These are phyloP conservation scores for Ceratocystis albifundus DNA, from an alignment of 2,329 filamentous ascomycete species.

Conservation along the genomic window DNA sequence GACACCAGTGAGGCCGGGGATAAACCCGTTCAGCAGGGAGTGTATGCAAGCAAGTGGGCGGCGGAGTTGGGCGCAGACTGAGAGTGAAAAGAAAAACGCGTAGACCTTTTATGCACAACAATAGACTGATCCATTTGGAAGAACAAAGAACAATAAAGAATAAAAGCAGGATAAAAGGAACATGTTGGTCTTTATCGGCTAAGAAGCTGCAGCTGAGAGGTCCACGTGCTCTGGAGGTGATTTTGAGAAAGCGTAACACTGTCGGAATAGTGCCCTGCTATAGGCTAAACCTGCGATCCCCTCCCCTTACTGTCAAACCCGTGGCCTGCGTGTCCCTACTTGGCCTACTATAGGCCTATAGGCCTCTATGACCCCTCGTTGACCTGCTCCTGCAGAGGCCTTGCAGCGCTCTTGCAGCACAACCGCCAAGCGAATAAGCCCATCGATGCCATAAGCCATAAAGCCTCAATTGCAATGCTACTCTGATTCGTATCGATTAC, in stretches of 20 bases:
- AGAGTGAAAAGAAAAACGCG: too few relatives aligned
- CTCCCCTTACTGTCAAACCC: background rate
- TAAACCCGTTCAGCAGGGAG: background rate
- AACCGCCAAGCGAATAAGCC: too few relatives aligned
- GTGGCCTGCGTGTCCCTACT: too few relatives aligned
- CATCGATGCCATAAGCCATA: background rate
- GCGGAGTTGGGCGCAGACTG: background rate
- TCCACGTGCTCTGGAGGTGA: background rate
- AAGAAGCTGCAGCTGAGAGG: background rate
- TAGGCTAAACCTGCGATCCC: too few relatives aligned
- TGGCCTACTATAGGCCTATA: background rate
- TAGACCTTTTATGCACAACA: background rate
- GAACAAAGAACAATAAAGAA: background rate
- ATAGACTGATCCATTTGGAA: background rate
- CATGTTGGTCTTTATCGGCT: background rate
- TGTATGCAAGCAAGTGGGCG: background rate
- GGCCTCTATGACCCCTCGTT: background rate
- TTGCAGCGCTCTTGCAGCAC: too few relatives aligned
- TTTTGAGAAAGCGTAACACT: too few relatives aligned
- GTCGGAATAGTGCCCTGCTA: too few relatives aligned
- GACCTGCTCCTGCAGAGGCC: background rate
- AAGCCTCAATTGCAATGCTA: constrained; percentile 8
- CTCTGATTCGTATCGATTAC: constrained; percentile 5
- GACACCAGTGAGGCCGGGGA: background rate
- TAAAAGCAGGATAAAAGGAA: background rate